Base-by-base conservation (phyloP, 208 protist genomes). In the Leishmania turanica region DNA sequence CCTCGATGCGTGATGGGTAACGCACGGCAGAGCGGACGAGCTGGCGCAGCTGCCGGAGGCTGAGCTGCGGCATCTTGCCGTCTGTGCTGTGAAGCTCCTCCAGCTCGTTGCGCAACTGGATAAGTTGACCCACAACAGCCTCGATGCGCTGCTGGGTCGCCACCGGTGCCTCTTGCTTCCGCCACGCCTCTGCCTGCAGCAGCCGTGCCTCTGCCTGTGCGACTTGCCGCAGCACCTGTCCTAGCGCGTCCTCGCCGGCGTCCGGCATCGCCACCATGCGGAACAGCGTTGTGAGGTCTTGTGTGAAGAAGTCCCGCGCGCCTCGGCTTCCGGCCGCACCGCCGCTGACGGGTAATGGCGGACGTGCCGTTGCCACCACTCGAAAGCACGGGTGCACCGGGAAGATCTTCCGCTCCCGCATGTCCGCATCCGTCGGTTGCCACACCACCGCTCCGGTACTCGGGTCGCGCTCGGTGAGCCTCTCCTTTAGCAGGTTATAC, bases 321-420 rank as follows among this genome's bases (percentile, higher is more conserved):
- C 77, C 74, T 8, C 69, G 54, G 37, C 80, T 70, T n/a, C 79
- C 84, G 19, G 71, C 56, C 37, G 77, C 68, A 60, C 84, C 76
- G 49, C 74, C 73, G 56, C 56, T 72, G 49, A 49, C 73, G 37
- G 79, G 75, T 34, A 70, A 19, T 47, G 87, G 81, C 27, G 91
- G 94, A 13, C 91, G 86, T 11, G 96, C 93, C 4, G 95, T 93
- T 9, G 95, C 96, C 37, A 99, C 80, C 2, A 98, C 90, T 77
- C 97, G 92, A 71, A 99, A 99, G 51, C 94, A 88, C 27, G 96
- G 94, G 83, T 99, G 98, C 24, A 99, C 89, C 1, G 88, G 90
- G 69, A 91, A 90, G 37, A 98, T 93, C 24, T 78, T 85, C 58
- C 79, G 80, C 56, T 77, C 82, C 24, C 74, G 76, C 92, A 96